Percentiles rank a stretch among this genome's conserved stretches.
These are phyloP conservation scores for Candida ulmi DNA, from an alignment of 805 yeast species.

Conservation along the genomic window DNA sequence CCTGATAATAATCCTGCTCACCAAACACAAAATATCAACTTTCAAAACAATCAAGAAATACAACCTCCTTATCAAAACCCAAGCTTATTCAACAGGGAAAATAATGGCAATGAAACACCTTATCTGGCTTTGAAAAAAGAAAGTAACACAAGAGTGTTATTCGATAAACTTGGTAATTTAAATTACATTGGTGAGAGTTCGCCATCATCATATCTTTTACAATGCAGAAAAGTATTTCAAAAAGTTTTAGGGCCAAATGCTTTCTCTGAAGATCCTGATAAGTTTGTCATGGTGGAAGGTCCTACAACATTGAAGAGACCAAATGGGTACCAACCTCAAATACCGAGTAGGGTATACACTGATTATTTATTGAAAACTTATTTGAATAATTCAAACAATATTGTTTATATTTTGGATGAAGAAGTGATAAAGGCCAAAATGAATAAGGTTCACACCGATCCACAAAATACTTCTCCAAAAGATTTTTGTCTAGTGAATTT, in stretches of 20 bases:
- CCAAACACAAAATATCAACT: no score
- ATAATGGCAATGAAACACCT: background rate
- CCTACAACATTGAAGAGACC: constrained; percentile 12
- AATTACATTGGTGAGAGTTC: constrained; percentile 38
- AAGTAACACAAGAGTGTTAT: constrained; percentile 25
- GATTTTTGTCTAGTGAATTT: constrained; percentile 32
- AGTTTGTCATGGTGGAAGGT: constrained; percentile 30
- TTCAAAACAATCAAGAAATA: no score
- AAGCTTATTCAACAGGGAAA: no score
- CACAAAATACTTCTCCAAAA: constrained; percentile 20
- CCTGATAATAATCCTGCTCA: no score
- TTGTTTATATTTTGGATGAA: constrained; percentile 34
- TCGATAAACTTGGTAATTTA: constrained; percentile 30
- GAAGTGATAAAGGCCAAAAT: constrained; percentile 25
- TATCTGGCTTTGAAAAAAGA: constrained; percentile 8
- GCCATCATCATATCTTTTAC: constrained; percentile 35
- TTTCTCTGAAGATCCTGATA: constrained; percentile 34
- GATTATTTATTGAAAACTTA: constrained; percentile 28
- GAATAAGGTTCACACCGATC: constrained; percentile 27
- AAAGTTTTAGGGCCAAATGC: constrained; percentile 27
- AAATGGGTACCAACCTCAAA: constrained; percentile 15
- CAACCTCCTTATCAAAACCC: no score
- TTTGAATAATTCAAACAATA: constrained; percentile 33
- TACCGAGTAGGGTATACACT: constrained; percentile 28
- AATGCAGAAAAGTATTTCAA: constrained; percentile 33